Percentiles rank a stretch among this genome's conserved stretches.
Conservation (phyloP, 2,329 filamentous ascomycete genomes). For the Aspergillus niger region DNA sequence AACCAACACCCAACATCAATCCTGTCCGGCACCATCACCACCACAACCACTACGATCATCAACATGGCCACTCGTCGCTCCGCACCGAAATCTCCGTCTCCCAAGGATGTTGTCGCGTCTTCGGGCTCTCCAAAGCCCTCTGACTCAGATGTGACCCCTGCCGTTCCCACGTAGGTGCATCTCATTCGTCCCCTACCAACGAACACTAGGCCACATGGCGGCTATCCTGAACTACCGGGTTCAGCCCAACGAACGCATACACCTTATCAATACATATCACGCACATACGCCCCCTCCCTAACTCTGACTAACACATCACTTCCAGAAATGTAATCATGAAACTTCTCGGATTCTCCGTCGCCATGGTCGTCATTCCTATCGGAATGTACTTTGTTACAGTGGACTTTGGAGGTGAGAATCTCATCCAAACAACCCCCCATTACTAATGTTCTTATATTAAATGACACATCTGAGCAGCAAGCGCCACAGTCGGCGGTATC, state of each 20-base stretch:
- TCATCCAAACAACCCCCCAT: conserved; percentile 1
- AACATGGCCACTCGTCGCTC: conserved; percentile 38
- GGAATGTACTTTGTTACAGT: conserved; percentile 84
- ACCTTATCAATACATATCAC: background rate
- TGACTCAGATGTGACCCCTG: conserved; percentile 75
- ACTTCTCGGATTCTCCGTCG: conserved; percentile 83
- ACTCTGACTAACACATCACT: conserved; percentile 35
- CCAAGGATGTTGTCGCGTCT: conserved; percentile 28
- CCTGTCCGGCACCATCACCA: background rate
- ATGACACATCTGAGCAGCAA: conserved; percentile 60
- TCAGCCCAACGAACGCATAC: background rate
- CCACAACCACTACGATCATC: background rate
- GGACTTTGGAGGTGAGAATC: conserved; percentile 70
- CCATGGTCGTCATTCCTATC: conserved; percentile 87
- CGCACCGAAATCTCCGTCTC: conserved; percentile 30
- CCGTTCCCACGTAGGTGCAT: conserved; percentile 72
- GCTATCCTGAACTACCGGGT: background rate
- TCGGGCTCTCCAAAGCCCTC: conserved; percentile 45
- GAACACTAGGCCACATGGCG: conserved; percentile 14
- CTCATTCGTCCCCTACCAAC: background rate
- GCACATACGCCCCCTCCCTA: background rate
- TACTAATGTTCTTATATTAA: background rate
- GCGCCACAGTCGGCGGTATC: conserved; percentile 82
- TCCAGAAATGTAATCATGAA: conserved; percentile 78
- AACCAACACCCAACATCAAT: background rate